phyloP scores from a whole-genome alignment of 805 yeast species.

The Candida alai region DNA sequence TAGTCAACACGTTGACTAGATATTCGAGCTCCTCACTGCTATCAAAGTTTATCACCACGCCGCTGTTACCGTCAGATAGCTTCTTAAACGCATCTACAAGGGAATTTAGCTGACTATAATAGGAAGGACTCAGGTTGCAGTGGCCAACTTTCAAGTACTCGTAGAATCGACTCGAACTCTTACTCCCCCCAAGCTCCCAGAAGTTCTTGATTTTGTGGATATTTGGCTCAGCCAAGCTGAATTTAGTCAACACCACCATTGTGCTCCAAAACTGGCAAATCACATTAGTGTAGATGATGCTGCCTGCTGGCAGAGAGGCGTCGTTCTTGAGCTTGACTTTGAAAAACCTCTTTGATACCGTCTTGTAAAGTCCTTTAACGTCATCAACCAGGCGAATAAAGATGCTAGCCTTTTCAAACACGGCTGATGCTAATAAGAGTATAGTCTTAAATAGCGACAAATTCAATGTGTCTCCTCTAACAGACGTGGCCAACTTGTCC shows the following conservation, averaged over 20 bases:
- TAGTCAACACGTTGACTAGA: conserved; percentile 1
- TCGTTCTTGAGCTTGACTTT: conserved; percentile 38
- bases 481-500: conserved; percentile 27
- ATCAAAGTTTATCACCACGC: conserved; percentile 7
- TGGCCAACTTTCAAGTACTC: conserved; percentile 51
- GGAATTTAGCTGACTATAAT: conserved; percentile 32
- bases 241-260: conserved; percentile 37
- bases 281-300: conserved; percentile 42
- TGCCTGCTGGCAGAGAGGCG: conserved; percentile 17
- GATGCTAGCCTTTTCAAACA: conserved; percentile 16
- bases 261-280: conserved; percentile 49
- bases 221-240: conserved; percentile 13
- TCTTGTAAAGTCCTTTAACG: conserved; percentile 29
- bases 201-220: conserved; percentile 38
- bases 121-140: conserved; percentile 48
- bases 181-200: conserved; percentile 49
- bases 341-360: conserved; percentile 42
- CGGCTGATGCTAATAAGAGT: conserved; percentile 18
- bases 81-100: conserved; percentile 19
- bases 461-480: conserved; percentile 23
- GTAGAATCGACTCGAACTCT: conserved; percentile 37
- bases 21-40: conserved; percentile 7
- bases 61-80: not conserved
- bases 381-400: conserved; percentile 15
- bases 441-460: conserved; percentile 28